A percentile compares a stretch with the other conserved stretches of the same genome.
Evolutionary conservation across 2,329 filamentous ascomycete genomes (phyloP).

Genomic region (Sclerotinia glacialis): DNA sequence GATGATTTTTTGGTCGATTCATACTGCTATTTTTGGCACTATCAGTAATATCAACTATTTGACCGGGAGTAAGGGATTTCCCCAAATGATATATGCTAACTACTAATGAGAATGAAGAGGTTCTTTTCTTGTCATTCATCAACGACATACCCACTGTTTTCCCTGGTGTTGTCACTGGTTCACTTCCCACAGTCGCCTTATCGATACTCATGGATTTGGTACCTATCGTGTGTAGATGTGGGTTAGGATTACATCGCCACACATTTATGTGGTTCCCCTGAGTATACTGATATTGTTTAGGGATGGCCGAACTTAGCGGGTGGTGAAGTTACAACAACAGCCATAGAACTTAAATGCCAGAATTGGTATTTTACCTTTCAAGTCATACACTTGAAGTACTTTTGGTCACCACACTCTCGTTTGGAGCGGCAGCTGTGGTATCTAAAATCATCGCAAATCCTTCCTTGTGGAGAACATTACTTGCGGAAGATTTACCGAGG

Average conservation of each 20-base stretch:
- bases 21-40: conserved; percentile 73
- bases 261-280: neutral
- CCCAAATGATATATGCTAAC: neutral
- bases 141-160: conserved; percentile 64
- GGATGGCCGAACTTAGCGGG: conserved; percentile 74
- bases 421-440: conserved; percentile 71
- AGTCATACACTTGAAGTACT: conserved; percentile 91
- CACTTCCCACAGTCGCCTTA: conserved; percentile 75
- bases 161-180: conserved; percentile 77
- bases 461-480: conserved; percentile 55
- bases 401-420: conserved; percentile 78
- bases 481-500: conserved; percentile 73
- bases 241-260: conserved; percentile 36
- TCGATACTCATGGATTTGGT: conserved; percentile 82
- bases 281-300: conserved; percentile 40
- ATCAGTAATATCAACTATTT: conserved; percentile 82
- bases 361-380: conserved; percentile 90
- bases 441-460: conserved; percentile 63
- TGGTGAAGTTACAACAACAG: conserved; percentile 73
- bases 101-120: conserved; percentile 31
- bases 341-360: conserved; percentile 82
- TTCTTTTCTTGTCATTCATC: conserved; percentile 73
- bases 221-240: conserved; percentile 74
- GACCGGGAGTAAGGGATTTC: conserved; percentile 42
- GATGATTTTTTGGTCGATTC: conserved; percentile 81